Evolutionary conservation across 108 stramenopile species (phyloP).

Genomic region (Skeletonema marinoi): DNA sequence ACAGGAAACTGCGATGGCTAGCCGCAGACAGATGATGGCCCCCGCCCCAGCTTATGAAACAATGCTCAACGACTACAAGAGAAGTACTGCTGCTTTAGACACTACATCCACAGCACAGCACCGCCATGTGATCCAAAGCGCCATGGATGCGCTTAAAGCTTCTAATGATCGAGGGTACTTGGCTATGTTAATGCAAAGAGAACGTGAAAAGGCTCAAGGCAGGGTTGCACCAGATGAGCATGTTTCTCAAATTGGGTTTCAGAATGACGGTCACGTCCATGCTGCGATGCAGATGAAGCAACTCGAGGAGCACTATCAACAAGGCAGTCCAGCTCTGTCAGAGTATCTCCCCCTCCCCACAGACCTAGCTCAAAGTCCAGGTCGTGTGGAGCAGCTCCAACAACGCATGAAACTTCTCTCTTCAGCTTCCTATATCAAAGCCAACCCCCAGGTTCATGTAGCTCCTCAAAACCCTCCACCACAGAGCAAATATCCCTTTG

Average conservation of each 20-base stretch:
- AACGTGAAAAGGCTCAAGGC: conserved; percentile 8
- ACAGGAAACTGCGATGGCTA: neutral
- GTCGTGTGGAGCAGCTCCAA: neutral
- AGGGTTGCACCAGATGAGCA: neutral
- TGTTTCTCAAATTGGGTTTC: neutral
- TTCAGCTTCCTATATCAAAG: neutral
- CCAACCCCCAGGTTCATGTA: neutral
- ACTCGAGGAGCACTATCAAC: conserved; percentile 6
- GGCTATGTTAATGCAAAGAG: conserved; percentile 13
- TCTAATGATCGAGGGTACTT: conserved; percentile 17
- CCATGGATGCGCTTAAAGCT: conserved; percentile 23
- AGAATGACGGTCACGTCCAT: neutral
- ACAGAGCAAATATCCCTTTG: neutral
- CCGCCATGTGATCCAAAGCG: conserved; percentile 10
- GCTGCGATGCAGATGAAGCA: conserved; percentile 26
- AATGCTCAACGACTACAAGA: neutral
- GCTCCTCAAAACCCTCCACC: neutral
- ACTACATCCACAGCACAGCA: conserved; percentile 8
- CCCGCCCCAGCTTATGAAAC: neutral
- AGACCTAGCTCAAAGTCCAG: neutral
- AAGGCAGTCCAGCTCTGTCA: neutral
- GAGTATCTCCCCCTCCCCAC: neutral
- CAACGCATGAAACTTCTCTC: neutral
- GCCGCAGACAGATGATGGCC: neutral
- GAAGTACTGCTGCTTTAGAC: neutral